Conservation (phyloP, 1,284 basidiomycete genomes). For the Farysia itapuensis region DNA sequence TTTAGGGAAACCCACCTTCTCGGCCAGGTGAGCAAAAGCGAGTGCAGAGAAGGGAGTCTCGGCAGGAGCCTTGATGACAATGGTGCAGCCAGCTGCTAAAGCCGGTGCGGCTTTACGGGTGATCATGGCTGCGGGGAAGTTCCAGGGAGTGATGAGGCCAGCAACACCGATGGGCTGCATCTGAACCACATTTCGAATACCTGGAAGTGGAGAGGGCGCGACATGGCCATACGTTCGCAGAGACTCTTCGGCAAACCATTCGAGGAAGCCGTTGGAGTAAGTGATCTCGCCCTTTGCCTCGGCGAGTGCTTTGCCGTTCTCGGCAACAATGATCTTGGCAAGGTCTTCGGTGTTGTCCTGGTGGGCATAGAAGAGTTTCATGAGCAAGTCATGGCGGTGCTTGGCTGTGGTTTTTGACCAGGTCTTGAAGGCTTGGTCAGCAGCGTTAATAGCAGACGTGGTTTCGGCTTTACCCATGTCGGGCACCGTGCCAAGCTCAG, state of each 20-base stretch:
- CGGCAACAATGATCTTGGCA: constrained; percentile 56
- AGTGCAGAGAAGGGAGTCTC: constrained; percentile 94
- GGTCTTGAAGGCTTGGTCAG: constrained; percentile 41
- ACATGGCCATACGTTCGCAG: constrained; percentile 68
- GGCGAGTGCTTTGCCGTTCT: constrained; percentile 55
- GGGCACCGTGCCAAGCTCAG: constrained; percentile 50
- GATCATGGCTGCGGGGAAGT: constrained; percentile 64
- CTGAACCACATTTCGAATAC: constrained; percentile 76
- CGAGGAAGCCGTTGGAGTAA: constrained; percentile 56
- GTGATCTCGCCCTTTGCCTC: constrained; percentile 57
- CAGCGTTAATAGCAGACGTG: constrained; percentile 49
- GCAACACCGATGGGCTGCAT: constrained; percentile 83
- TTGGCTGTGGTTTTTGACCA: constrained; percentile 56
- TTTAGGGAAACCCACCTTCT: constrained; percentile 85
- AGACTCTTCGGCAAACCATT: constrained; percentile 55
- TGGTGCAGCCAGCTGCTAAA: constrained; percentile 88
- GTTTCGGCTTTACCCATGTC: constrained; percentile 50
- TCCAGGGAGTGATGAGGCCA: constrained; percentile 61
- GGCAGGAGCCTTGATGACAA: constrained; percentile 90
- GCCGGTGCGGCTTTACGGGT: constrained; percentile 85
- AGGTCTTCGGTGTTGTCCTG: constrained; percentile 51
- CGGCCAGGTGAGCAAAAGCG: constrained; percentile 79
- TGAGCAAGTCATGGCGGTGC: constrained; percentile 51
- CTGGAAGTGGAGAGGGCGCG: constrained; percentile 75
- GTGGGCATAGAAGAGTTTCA: constrained; percentile 48